Evolutionary conservation across 2,329 filamentous ascomycete species (phyloP).

Genomic region (Metarhizium anisopliae): DNA sequence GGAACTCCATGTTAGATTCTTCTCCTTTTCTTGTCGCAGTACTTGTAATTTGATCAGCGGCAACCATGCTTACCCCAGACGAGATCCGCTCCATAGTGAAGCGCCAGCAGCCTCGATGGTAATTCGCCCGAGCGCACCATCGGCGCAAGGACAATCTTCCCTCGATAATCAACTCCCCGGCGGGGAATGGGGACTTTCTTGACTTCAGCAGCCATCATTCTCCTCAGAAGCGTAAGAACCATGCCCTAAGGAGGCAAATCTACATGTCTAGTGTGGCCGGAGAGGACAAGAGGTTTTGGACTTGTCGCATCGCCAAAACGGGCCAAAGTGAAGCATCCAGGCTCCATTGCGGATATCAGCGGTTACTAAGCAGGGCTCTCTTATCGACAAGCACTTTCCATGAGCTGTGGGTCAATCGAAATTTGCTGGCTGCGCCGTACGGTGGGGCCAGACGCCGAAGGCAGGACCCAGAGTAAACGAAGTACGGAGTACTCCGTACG

Average conservation of each 20-base stretch:
- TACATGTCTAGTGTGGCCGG: constrained; percentile 9
- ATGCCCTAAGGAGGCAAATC: constrained; percentile 15
- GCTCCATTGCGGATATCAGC: too few species aligned
- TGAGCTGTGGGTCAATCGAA: too few species aligned
- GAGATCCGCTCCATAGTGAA: constrained; percentile 92
- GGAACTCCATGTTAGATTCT: background rate
- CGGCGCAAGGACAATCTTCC: constrained; percentile 88
- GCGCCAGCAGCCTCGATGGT: constrained; percentile 75
- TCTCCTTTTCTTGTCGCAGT: background rate
- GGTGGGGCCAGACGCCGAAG: background rate
- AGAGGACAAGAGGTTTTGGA: background rate
- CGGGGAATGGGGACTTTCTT: constrained; percentile 75
- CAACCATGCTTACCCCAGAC: constrained; percentile 65
- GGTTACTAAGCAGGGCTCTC: background rate
- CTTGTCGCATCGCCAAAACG: background rate
- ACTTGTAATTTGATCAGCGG: background rate
- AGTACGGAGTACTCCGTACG: too few species aligned
- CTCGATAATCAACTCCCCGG: constrained; percentile 86
- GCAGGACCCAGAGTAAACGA: too few species aligned
- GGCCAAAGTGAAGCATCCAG: too few species aligned
- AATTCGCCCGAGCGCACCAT: constrained; percentile 98
- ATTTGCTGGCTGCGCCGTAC: too few species aligned
- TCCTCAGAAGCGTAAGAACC: constrained; percentile 27
- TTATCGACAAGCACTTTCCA: constrained; percentile 1
- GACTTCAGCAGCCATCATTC: constrained; percentile 48